Evolutionary conservation across 2,329 filamentous ascomycete species (phyloP), one percentile per base, ranked within the genome.

Genomic region (Monosporascus sp.): DNA sequence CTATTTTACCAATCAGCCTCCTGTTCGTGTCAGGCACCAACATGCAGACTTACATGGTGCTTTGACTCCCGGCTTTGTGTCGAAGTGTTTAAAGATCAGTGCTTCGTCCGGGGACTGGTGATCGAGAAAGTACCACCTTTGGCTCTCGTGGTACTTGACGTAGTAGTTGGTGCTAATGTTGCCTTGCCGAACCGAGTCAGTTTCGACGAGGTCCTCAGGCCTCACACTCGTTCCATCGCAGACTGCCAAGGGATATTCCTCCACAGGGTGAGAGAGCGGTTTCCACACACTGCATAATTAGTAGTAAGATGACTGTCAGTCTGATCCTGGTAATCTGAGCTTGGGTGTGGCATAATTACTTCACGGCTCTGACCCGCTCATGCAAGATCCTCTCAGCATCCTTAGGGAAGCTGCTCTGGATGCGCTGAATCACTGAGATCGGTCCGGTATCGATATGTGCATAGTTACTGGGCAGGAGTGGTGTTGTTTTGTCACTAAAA

Each of bases 81-180:
- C 50, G 24, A 55, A 53, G 35, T 50, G 54, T 31, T 55, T 55
- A 47, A 55, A 55, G 17, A 55, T 52, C 44, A 55, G 27, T 20
- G 37, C 50, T 35, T 55, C 54, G 11, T 53, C 50, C n/a, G 54
- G 54, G 1, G 47, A 43, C 43, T 52, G 54, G 35, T 50, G 27
- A 18, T 50, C 45, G 36, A 55, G 24, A 27, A 46, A 55, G 31
- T 55, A 55, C 53, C 53, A 52, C 24, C 20, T 50, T 44, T 55
- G 54, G 39, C 38, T 48, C 20, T 36, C 25, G 11, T 44, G 37
- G 27, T 53, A 50, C 38, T 44, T 55, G 17, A 22, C 47, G 31
- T 55, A 55, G 37, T 55, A 55, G 24, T 44, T 48, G 2, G 54
- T 50, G 25, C 48, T 53, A 15, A 50, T 41, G 31, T 41, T 50